Conservation (phyloP, 257 asterid genomes). For the Solanum pinnatisectum region DNA sequence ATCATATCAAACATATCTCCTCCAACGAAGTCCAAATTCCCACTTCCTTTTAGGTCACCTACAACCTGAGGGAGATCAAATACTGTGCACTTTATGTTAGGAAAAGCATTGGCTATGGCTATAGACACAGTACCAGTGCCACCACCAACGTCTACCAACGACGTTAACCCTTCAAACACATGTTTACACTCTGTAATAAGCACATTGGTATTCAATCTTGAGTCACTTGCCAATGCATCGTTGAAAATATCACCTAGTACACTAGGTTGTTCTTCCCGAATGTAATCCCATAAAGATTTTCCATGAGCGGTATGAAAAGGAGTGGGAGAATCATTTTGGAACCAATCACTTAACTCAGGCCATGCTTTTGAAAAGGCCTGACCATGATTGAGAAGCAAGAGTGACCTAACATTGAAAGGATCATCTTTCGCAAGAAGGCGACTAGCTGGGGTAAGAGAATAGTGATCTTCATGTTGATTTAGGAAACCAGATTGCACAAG, state of each 20-base stretch:
- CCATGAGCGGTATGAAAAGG: background rate
- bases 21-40: background rate
- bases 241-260: background rate
- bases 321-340: background rate
- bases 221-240: background rate
- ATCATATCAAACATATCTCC: background rate
- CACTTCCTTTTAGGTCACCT: background rate
- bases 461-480: background rate
- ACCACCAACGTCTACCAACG: background rate
- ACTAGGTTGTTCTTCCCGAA: background rate
- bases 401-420: background rate
- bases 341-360: background rate
- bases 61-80: slow-evolving; percentile 3
- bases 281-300: background rate
- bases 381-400: background rate
- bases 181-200: background rate
- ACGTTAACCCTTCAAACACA: background rate
- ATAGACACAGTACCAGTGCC: background rate
- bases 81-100: background rate
- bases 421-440: background rate
- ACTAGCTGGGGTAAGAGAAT: background rate
- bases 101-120: background rate
- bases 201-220: background rate
- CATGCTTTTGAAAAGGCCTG: background rate
- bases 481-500: background rate